Base-by-base conservation (phyloP, 108 stramenopile species). In the Aureococcus anophagefferens region DNA sequence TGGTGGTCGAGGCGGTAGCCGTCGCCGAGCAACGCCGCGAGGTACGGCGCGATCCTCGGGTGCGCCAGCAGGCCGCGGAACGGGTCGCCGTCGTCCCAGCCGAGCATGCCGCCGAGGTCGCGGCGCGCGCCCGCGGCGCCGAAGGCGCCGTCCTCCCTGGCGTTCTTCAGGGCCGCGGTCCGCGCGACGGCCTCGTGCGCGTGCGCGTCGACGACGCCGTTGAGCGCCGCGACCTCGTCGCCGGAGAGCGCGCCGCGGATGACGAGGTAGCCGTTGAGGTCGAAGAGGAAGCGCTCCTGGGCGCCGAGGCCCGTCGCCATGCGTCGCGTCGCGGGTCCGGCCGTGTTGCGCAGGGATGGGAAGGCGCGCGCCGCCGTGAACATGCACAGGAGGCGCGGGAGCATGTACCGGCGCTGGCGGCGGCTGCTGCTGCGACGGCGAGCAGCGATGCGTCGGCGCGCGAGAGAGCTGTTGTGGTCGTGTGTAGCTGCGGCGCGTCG, bases 1-100 rank as follows among this genome's bases (percentile, higher is more conserved):
- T 90, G 71, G 73, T 94, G 94, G 81, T 94, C 94, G 83, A 94
- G 83, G 64, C 91, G 80, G 82, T 94, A 94, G 28, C 92, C 94
- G 74, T 90, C 88, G 4, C 94, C 94, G 0, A 93, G 70, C 46
- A 94, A 81, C 32, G 85, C 90, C 74, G 92, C 87, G 74, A 90
- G 92, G 35, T 88, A 59, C 4, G 94, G 91, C 9, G 91, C 86
- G 33, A 94, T 78, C 31, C 84, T 78, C 0, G 94, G 91, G 76
- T 94, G 91, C 28, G 89, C 89, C 70, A 94, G 73, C 46, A 94
- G 87, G 11, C 73, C 79, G 72, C 88, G 82, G 83, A 93, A 92
- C n/a, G 87, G 83, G 33, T 94, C 87, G n/a, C n/a, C n/a, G 33
- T 69, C 67, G 4, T 75, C 68, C 91, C 91, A 94, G 77, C 90